These are phyloP conservation scores for Dryadomyces quercivorus DNA, from an alignment of 2,329 filamentous ascomycete species.

Conservation along the genomic window DNA sequence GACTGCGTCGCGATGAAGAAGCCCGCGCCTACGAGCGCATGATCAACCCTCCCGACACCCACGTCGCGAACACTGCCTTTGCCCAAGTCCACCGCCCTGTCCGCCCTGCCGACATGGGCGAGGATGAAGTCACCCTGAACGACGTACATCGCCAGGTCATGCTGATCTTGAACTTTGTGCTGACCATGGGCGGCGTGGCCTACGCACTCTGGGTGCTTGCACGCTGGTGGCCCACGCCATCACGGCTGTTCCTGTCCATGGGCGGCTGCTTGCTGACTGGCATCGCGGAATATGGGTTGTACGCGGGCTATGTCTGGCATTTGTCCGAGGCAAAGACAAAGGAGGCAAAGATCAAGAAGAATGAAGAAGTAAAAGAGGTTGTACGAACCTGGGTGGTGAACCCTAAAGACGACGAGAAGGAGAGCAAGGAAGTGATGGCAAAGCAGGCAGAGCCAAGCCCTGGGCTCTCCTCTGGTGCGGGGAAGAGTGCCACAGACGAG, in stretches of 20 bases:
- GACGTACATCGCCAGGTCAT: conserved; percentile 73
- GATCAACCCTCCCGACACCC: conserved; percentile 44
- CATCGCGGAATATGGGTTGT: conserved; percentile 66
- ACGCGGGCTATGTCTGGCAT: conserved; percentile 61
- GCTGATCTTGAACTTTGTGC: conserved; percentile 78
- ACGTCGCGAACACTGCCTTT: conserved; percentile 35
- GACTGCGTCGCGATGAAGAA: conserved; percentile 74
- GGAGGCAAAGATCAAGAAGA: conserved; percentile 41
- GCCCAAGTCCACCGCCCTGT: conserved; percentile 39
- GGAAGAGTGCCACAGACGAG: neutral
- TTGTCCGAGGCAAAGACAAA: conserved; percentile 55
- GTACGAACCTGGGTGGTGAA: conserved; percentile 59
- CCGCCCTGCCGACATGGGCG: conserved; percentile 31
- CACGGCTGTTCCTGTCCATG: conserved; percentile 58
- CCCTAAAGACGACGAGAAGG: conserved; percentile 6
- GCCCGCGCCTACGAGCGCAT: conserved; percentile 71
- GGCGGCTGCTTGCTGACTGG: conserved; percentile 57
- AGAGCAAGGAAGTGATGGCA: conserved; percentile 10
- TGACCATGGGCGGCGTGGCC: conserved; percentile 72
- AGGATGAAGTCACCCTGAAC: conserved; percentile 55
- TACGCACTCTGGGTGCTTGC: conserved; percentile 68
- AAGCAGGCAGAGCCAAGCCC: neutral
- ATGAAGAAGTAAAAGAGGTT: conserved; percentile 50
- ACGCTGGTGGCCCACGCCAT: conserved; percentile 62
- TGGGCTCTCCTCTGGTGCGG: neutral